These are phyloP conservation scores for Cryphonectria carpinicola DNA, from an alignment of 2,329 filamentous ascomycete species.

Conservation along the genomic window DNA sequence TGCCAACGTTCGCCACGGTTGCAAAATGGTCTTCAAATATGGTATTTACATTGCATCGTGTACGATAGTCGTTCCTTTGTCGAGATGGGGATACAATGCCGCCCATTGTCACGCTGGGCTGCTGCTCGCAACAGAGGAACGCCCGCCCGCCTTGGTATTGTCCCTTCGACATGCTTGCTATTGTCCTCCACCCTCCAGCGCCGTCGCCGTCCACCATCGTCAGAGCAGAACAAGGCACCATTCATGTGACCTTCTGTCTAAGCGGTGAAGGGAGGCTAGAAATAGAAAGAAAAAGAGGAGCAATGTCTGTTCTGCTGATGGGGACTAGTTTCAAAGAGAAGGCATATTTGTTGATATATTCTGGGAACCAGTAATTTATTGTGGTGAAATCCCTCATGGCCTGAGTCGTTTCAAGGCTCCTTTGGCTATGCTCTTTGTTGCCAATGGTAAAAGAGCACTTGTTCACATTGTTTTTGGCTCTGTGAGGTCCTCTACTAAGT, in stretches of 20 bases:
- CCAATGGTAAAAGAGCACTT: not conserved
- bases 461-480: not conserved
- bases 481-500: not conserved
- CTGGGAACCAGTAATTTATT: not conserved
- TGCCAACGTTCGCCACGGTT: not conserved
- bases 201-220: not conserved
- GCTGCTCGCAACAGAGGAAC: not conserved
- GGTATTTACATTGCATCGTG: not conserved
- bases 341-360: not conserved
- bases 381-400: not conserved
- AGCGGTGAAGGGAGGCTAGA: not conserved
- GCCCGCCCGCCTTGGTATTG: slow-evolving; percentile 19
- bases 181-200: not conserved
- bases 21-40: not conserved
- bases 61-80: not conserved
- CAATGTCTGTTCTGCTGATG: slow-evolving; percentile 1
- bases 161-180: not conserved
- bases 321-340: not conserved
- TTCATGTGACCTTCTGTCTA: not conserved
- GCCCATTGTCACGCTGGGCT: slow-evolving; percentile 4
- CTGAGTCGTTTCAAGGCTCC: not conserved
- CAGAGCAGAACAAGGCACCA: not conserved
- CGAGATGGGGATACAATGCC: not conserved
- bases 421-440: not conserved
- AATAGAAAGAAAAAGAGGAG: not conserved